phyloP scores from a whole-genome alignment of 768 basidiomycete genomes.

The Clathrus columnatus region DNA sequence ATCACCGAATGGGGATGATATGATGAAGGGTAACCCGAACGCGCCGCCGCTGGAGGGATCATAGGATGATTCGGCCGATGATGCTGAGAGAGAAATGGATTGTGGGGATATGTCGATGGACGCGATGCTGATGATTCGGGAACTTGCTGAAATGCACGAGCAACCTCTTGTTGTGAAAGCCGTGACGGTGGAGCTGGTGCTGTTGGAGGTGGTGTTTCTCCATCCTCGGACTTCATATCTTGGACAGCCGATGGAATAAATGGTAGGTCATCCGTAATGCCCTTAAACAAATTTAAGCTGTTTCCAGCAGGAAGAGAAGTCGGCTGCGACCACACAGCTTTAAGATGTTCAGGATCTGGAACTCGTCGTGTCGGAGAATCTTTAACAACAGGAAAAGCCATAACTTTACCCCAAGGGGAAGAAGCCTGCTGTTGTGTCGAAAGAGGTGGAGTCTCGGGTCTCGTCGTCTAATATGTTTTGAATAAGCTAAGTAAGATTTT shows the following conservation, averaged over 20 bases:
- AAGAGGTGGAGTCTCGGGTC: conserved; percentile 21
- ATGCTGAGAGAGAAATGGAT: conserved; percentile 9
- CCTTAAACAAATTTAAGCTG: conserved; percentile 74
- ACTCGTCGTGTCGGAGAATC: conserved; percentile 53
- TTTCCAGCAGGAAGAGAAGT: conserved; percentile 51
- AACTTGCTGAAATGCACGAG: conserved; percentile 81
- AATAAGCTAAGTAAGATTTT: conserved; percentile 41
- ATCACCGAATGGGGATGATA: conserved; percentile 63
- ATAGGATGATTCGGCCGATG: conserved; percentile 12
- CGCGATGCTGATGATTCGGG: conserved; percentile 46
- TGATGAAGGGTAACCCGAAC: conserved; percentile 46
- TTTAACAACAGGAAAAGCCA: conserved; percentile 50
- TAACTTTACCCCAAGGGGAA: conserved; percentile 24
- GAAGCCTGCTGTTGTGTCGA: conserved; percentile 6
- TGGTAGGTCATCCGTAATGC: conserved; percentile 75
- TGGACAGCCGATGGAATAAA: conserved; percentile 72
- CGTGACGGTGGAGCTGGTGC: conserved; percentile 50
- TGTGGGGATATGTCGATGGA: conserved; percentile 8
- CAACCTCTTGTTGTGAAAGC: conserved; percentile 77
- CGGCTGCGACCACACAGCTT: conserved; percentile 76
- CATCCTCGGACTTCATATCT: conserved; percentile 82
- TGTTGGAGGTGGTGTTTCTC: conserved; percentile 65
- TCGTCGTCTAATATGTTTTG: conserved; percentile 31
- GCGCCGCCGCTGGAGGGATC: conserved; percentile 37
- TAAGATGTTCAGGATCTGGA: conserved; percentile 78